phyloP scores from a whole-genome alignment of 169 alveolate species.

The Plasmodium gaboni region DNA sequence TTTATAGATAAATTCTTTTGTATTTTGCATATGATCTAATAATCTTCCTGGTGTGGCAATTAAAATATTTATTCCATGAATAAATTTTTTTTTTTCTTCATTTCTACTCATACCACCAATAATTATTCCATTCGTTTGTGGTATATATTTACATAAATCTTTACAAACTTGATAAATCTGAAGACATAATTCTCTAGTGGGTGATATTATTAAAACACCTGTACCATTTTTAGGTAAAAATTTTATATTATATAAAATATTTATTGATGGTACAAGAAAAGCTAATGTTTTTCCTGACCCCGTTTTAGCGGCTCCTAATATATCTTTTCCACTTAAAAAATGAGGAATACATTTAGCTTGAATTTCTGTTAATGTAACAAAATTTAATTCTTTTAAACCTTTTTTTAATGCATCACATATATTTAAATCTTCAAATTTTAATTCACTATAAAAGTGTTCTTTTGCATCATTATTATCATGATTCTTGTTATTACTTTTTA shows the following conservation, averaged over 20 bases:
- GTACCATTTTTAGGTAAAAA: conserved; percentile 96
- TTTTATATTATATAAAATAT: conserved; percentile 94
- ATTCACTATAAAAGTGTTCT: conserved; percentile 81
- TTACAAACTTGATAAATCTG: conserved; percentile 98
- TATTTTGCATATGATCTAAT: conserved; percentile 98
- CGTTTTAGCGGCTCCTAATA: conserved; percentile 98
- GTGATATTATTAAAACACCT: conserved; percentile 96
- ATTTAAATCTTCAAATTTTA: conserved; percentile 87
- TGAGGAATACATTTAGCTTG: conserved; percentile 98
- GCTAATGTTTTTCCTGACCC: conserved; percentile 99
- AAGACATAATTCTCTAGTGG: conserved; percentile 98
- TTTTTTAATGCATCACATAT: conserved; percentile 92
- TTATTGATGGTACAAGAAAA: conserved; percentile 98
- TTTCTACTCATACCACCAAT: conserved; percentile 99
- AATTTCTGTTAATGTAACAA: conserved; percentile 95
- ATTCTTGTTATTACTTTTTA: neutral
- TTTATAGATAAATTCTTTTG: conserved; percentile 95
- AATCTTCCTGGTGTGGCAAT: conserved; percentile 99
- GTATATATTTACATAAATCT: conserved; percentile 93
- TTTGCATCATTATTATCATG: neutral
- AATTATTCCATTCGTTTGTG: conserved; percentile 97
- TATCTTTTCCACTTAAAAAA: conserved; percentile 97
- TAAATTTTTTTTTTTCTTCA: conserved; percentile 96
- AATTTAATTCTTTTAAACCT: conserved; percentile 93
- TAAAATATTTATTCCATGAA: conserved; percentile 96